Conservation (phyloP, 495 filamentous ascomycete genomes). For the Daldinia vernicosa region DNA sequence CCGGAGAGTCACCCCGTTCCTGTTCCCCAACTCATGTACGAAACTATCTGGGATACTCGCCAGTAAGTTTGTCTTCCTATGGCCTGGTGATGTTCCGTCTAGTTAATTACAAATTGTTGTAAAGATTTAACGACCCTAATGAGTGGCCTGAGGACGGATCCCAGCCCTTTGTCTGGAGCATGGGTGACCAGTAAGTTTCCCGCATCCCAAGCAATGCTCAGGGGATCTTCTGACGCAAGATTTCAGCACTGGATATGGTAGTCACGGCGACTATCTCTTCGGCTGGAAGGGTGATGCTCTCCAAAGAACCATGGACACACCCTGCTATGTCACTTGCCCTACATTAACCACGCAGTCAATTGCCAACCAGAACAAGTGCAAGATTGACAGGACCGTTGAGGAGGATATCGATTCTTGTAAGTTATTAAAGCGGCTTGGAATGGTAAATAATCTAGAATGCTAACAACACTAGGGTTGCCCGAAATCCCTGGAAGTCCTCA, state of each 20-base stretch:
- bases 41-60: constrained; percentile 46
- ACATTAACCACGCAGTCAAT: constrained; percentile 46
- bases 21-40: constrained; percentile 48
- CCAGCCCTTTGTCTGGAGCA: constrained; percentile 54
- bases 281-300: constrained; percentile 47
- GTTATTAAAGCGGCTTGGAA: background rate
- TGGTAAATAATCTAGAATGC: background rate
- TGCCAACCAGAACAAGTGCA: constrained; percentile 46
- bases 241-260: constrained; percentile 41
- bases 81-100: background rate
- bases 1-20: constrained; percentile 43
- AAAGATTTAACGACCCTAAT: constrained; percentile 46
- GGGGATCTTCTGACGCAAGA: background rate
- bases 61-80: background rate
- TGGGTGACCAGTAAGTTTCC: constrained; percentile 46
- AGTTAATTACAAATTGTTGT: background rate
- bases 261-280: constrained; percentile 48
- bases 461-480: constrained; percentile 23
- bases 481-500: constrained; percentile 32
- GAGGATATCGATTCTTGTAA: constrained; percentile 50
- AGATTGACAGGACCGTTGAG: constrained; percentile 30
- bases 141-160: constrained; percentile 54
- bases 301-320: constrained; percentile 46
- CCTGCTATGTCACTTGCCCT: constrained; percentile 46
- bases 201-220: background rate